Base-by-base conservation (phyloP, 1,284 basidiomycete species). In the Sphaerobolus stellatus region DNA sequence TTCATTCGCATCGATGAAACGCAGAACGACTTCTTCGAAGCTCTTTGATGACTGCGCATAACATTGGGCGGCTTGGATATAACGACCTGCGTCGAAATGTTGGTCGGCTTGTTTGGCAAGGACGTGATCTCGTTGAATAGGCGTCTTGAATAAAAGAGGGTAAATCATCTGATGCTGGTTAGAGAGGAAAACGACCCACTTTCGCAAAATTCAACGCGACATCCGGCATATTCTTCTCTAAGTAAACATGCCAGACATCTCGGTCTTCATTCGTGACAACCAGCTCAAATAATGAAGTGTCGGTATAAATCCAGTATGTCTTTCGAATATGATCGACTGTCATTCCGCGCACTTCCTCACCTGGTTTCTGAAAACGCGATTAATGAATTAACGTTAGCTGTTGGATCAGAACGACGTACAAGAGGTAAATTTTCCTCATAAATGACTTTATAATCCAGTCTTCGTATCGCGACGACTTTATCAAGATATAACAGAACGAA, bases 241-340 rank as follows among this genome's bases (percentile, higher is more conserved):
- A 78, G 69, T 92, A 93, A 47, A 95, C 88, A 58, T 86, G 86
- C 97, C 97, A 99, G 5, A 99, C 87, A 66, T 98, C 90, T 3
- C 95, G 83, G 63, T 91, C 90, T 73, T 99, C 97, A 61, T 96
- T 92, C 9, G 79, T 79, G 16, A 94, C 80, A 14, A 90, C 83
- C 18, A 99, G 75, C 66, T 99, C 97, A 64, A 93, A 94, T 43
- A 99, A 82, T 0, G 92, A 90, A 56, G 87, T 82, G 61, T 93
- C 86, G 0, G 96, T 95, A 68, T 91, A 97, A 2, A 97, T 81
- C 97, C 97, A 99, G 64, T 90, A 96, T 4, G 96, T 98, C 66
- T 84, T 85, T 7, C 91, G 84, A 4, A 92, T 83, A 7, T 90
- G 86, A 70, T 99, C 97, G 6, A 88, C 79, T 4, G 86, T 81